These are phyloP conservation scores for Ophiostoma tasmaniense DNA, from an alignment of 2,329 filamentous ascomycete genomes.

Conservation along the genomic window DNA sequence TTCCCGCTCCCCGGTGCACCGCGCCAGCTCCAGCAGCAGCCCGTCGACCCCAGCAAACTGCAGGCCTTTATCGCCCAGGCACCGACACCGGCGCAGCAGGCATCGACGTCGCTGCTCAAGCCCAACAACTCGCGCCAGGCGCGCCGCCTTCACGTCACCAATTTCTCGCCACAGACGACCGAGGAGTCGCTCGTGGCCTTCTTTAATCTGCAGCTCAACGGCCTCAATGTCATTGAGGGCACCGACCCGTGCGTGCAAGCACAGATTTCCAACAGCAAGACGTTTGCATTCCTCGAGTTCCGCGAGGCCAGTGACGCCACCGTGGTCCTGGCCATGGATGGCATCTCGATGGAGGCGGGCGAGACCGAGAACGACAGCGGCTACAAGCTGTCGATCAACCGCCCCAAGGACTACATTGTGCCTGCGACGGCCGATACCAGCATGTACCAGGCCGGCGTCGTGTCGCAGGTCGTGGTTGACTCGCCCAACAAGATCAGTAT, in stretches of 20 bases:
- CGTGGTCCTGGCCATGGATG: constrained; percentile 80
- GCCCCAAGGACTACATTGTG: constrained; percentile 96
- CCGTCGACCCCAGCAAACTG: constrained; percentile 87
- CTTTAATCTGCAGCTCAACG: constrained; percentile 95
- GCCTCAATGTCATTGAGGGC: constrained; percentile 81
- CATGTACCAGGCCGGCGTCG: constrained; percentile 64
- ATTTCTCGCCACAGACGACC: constrained; percentile 62
- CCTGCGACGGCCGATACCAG: constrained; percentile 68
- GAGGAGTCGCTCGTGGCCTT: constrained; percentile 73
- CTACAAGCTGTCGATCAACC: constrained; percentile 56
- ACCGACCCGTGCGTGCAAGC: constrained; percentile 78
- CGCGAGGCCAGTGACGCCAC: constrained; percentile 81
- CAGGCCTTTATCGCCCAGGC: constrained; percentile 92
- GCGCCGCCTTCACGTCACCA: constrained; percentile 83
- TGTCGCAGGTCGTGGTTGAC: constrained; percentile 77
- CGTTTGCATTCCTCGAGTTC: constrained; percentile 86
- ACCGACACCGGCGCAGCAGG: constrained; percentile 40
- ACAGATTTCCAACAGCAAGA: constrained; percentile 68
- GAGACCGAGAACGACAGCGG: constrained; percentile 29
- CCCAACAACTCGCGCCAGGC: constrained; percentile 89
- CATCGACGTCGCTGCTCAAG: constrained; percentile 48
- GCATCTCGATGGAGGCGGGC: constrained; percentile 75
- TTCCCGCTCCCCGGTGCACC: constrained; percentile 95
- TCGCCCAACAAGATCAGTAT: constrained; percentile 93
- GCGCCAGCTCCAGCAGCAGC: constrained; percentile 67